Conservation (phyloP, 116 monocot genomes). For the Thalassia testudinum region DNA sequence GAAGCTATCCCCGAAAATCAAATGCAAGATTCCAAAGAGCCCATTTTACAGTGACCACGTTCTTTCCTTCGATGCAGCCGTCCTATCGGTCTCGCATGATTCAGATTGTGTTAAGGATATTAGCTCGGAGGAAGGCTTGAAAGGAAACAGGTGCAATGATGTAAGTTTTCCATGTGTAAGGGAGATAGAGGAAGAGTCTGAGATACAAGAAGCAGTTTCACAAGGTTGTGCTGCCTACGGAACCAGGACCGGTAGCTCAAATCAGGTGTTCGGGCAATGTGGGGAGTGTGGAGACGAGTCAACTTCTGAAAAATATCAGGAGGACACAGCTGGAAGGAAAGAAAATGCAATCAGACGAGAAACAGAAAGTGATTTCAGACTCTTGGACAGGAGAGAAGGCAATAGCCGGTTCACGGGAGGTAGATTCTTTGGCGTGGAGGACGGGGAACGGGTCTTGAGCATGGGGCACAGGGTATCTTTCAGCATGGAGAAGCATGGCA, state of each 20-base stretch:
- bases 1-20: constrained; percentile 11
- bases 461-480: constrained; percentile 58
- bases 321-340: constrained; percentile 11
- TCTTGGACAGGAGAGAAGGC: constrained; percentile 23
- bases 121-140: constrained; percentile 14
- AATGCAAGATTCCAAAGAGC: constrained; percentile 14
- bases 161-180: not conserved
- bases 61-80: constrained; percentile 74
- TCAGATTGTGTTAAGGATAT: constrained; percentile 24
- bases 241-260: constrained; percentile 5
- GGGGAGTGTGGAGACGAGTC: not conserved
- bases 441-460: constrained; percentile 27
- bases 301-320: not conserved
- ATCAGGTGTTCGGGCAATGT: not conserved
- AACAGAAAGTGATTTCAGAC: constrained; percentile 30
- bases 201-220: constrained; percentile 3
- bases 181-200: constrained; percentile 7
- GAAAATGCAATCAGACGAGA: constrained; percentile 52
- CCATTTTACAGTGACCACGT: constrained; percentile 30
- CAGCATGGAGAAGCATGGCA: constrained; percentile 21
- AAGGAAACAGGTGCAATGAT: not conserved
- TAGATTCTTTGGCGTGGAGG: constrained; percentile 39
- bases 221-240: not conserved
- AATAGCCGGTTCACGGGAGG: constrained; percentile 15
- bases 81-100: constrained; percentile 68